phyloP scores from a whole-genome alignment of 2,329 filamentous ascomycete species.

The Fusarium xyrophilum region DNA sequence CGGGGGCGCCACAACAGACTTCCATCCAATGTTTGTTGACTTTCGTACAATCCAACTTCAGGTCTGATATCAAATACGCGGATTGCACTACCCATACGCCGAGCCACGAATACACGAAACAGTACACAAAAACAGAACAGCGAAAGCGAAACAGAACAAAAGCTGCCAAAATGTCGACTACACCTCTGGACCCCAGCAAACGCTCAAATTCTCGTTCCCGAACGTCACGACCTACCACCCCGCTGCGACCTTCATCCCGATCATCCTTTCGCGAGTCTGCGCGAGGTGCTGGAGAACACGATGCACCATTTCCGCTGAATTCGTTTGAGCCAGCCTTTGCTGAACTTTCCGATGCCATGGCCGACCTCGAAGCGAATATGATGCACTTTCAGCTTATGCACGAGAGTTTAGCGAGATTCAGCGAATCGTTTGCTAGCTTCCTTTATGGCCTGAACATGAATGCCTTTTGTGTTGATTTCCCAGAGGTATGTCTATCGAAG shows the following conservation, averaged over 20 bases:
- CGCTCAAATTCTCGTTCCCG: conserved; percentile 67
- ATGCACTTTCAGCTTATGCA: conserved; percentile 98
- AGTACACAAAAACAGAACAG: not conserved
- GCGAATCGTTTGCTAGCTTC: conserved; percentile 94
- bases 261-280: conserved; percentile 84
- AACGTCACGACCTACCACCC: conserved; percentile 84
- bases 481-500: conserved; percentile 68
- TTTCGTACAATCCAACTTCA: conserved; percentile 17
- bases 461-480: conserved; percentile 97
- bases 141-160: not conserved
- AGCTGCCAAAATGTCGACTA: conserved; percentile 38
- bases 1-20: conserved; percentile 26
- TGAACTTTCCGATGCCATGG: conserved; percentile 91
- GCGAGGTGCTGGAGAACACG: conserved; percentile 58
- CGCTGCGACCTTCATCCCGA: conserved; percentile 86
- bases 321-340: conserved; percentile 88
- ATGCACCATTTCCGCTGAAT: conserved; percentile 74
- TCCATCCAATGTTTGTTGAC: conserved; percentile 24
- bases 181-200: conserved; percentile 42
- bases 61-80: not conserved
- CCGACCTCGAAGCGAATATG: conserved; percentile 95
- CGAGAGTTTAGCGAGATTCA: conserved; percentile 90
- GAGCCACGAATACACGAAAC: not conserved
- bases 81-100: not conserved
- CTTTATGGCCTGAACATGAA: conserved; percentile 98